A percentile compares a stretch with the other conserved stretches of the same genome.
Evolutionary conservation across 768 basidiomycete species (phyloP).

Genomic region (Pulveroboletus sp.): DNA sequence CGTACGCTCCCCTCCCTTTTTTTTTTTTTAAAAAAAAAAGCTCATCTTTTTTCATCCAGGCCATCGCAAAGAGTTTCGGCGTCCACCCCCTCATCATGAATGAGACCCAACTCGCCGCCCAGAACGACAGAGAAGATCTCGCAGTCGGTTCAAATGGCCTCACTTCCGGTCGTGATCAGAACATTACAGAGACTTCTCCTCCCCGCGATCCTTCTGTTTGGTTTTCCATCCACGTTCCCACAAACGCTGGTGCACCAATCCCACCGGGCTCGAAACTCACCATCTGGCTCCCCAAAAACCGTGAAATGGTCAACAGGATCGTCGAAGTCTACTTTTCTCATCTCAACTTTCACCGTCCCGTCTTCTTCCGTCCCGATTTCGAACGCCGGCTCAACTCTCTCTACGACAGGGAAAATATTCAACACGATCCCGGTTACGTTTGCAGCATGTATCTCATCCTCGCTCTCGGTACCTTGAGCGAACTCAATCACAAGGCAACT

Average conservation of each 20-base stretch:
- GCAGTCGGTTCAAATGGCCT: slow-evolving; percentile 74
- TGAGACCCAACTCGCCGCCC: slow-evolving; percentile 52
- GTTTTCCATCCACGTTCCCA: slow-evolving; percentile 51
- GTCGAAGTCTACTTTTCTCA: slow-evolving; percentile 70
- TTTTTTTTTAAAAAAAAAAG: not conserved
- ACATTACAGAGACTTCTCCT: slow-evolving; percentile 46
- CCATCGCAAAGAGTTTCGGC: slow-evolving; percentile 76
- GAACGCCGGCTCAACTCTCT: slow-evolving; percentile 58
- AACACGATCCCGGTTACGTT: slow-evolving; percentile 72
- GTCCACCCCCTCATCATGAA: slow-evolving; percentile 68
- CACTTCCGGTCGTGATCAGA: slow-evolving; percentile 63
- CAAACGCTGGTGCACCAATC: slow-evolving; percentile 30
- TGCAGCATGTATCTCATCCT: slow-evolving; percentile 75
- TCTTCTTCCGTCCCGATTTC: slow-evolving; percentile 67
- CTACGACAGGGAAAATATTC: slow-evolving; percentile 52
- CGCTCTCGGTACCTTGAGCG: slow-evolving; percentile 78
- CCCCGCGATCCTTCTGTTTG: slow-evolving; percentile 64
- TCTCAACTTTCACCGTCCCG: slow-evolving; percentile 78
- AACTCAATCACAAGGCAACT: slow-evolving; percentile 69
- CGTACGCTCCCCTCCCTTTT: slow-evolving; percentile 26
- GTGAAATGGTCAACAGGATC: slow-evolving; percentile 56
- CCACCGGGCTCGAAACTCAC: slow-evolving; percentile 30
- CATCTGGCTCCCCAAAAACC: slow-evolving; percentile 76
- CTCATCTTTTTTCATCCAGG: slow-evolving; percentile 31
- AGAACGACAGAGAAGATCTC: slow-evolving; percentile 64